These are phyloP conservation scores for Pythium oligandrum DNA, from an alignment of 352 stramenopile species.

Conservation along the genomic window DNA sequence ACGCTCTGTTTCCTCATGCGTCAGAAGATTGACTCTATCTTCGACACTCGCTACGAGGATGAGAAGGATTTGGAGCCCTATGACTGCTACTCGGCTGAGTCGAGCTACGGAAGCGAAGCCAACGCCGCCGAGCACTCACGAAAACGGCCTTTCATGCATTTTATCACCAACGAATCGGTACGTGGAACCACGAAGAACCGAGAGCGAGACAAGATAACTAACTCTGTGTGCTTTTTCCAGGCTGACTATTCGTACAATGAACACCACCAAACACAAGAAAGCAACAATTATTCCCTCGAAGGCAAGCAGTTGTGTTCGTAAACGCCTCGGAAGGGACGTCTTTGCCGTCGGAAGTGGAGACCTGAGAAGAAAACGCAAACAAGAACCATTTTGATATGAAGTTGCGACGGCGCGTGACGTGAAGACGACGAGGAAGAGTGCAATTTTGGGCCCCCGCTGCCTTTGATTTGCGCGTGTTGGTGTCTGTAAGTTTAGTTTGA, in stretches of 20 bases:
- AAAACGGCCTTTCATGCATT: constrained; percentile 77
- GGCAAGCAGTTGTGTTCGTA: constrained; percentile 76
- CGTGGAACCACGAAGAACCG: constrained; percentile 3
- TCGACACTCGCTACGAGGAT: constrained; percentile 55
- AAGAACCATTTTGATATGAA: too few relatives aligned
- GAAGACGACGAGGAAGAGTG: too few relatives aligned
- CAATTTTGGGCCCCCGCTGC: background rate
- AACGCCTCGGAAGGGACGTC: constrained; percentile 14
- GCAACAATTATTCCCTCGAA: constrained; percentile 52
- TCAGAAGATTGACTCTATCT: constrained; percentile 79
- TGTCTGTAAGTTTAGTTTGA: constrained; percentile 23
- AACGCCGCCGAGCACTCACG: constrained; percentile 26
- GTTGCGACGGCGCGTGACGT: too few relatives aligned
- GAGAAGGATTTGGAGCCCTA: constrained; percentile 64
- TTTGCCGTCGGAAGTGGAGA: constrained; percentile 31
- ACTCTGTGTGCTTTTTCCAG: constrained; percentile 8
- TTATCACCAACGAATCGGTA: constrained; percentile 58
- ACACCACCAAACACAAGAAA: constrained; percentile 2
- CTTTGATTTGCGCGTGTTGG: constrained; percentile 1
- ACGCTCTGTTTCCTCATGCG: constrained; percentile 82
- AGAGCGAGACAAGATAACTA: background rate
- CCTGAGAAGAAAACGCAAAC: background rate
- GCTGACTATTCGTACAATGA: constrained; percentile 24
- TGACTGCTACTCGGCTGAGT: constrained; percentile 56
- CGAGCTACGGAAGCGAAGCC: constrained; percentile 10